phyloP scores from a whole-genome alignment of 1,284 basidiomycete genomes.

The Xanthoconium separans region DNA sequence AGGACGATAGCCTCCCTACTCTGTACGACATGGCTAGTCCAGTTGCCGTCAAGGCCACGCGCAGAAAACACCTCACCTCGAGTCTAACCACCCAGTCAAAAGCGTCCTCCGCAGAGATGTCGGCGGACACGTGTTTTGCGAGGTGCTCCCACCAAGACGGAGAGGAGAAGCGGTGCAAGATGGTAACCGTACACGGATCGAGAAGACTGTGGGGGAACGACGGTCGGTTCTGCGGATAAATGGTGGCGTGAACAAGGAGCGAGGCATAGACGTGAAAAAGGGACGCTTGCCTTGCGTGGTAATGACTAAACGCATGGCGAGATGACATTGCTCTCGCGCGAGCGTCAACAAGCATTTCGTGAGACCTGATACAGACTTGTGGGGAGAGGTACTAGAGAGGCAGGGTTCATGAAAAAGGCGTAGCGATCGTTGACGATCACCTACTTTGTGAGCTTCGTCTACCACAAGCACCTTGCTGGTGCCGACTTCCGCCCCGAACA shows the following conservation, averaged over 20 bases:
- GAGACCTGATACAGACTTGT: slow-evolving; percentile 47
- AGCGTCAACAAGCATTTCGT: slow-evolving; percentile 58
- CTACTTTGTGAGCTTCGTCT: slow-evolving; percentile 74
- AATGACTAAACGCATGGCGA: slow-evolving; percentile 70
- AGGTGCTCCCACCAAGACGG: slow-evolving; percentile 73
- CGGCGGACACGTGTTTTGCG: slow-evolving; percentile 61
- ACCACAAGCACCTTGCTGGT: slow-evolving; percentile 72
- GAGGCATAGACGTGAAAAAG: too few relatives aligned
- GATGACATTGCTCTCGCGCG: slow-evolving; percentile 68
- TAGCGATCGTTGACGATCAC: slow-evolving; percentile 4
- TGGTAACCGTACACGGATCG: slow-evolving; percentile 62
- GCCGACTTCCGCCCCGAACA: slow-evolving; percentile 52
- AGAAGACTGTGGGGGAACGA: slow-evolving; percentile 64
- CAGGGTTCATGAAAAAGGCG: neutral
- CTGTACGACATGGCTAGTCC: slow-evolving; percentile 32
- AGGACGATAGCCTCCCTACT: slow-evolving; percentile 66
- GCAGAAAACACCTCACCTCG: slow-evolving; percentile 41
- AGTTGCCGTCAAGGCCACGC: neutral
- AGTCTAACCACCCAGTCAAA: slow-evolving; percentile 67
- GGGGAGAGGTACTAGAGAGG: slow-evolving; percentile 52
- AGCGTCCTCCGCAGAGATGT: slow-evolving; percentile 53
- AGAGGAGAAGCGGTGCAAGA: slow-evolving; percentile 72
- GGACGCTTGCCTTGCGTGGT: slow-evolving; percentile 61
- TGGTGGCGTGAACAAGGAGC: neutral
- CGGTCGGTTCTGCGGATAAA: slow-evolving; percentile 59